A percentile compares a stretch with the other conserved stretches of the same genome.
These are phyloP conservation scores for Trichoderma sp. DNA, from an alignment of 2,329 filamentous ascomycete genomes.

Conservation along the genomic window DNA sequence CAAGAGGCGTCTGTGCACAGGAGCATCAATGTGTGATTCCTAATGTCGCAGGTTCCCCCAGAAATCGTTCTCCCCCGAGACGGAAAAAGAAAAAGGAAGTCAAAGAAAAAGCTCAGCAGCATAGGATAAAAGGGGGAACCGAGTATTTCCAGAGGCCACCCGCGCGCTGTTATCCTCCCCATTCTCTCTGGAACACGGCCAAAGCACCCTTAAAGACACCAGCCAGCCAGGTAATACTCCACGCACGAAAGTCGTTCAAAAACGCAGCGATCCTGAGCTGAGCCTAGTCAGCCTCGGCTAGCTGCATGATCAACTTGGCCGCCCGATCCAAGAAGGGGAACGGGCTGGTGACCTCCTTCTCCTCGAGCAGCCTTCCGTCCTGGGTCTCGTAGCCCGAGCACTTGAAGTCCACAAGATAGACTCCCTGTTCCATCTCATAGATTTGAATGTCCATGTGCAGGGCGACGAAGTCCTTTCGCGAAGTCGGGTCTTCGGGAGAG, in stretches of 20 bases:
- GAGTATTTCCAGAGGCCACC: not conserved
- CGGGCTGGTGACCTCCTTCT: conserved; percentile 93
- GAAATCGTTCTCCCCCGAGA: not conserved
- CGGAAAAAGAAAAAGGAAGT: not conserved
- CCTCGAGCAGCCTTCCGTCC: conserved; percentile 74
- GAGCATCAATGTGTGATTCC: not conserved
- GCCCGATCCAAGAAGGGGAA: conserved; percentile 97
- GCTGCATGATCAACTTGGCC: conserved; percentile 86
- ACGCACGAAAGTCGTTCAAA: not conserved
- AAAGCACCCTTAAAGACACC: not conserved
- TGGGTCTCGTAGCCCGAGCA: conserved; percentile 90
- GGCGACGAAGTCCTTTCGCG: conserved; percentile 69
- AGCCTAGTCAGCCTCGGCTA: conserved; percentile 73
- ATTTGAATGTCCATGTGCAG: conserved; percentile 96
- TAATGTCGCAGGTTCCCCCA: not conserved
- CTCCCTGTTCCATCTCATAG: conserved; percentile 88
- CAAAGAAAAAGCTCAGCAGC: not conserved
- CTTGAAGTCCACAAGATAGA: conserved; percentile 98
- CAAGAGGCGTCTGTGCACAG: not conserved
- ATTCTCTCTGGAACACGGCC: not conserved
- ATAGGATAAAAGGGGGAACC: not conserved
- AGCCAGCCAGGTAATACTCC: not conserved
- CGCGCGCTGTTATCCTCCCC: not conserved
- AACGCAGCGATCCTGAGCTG: not conserved
- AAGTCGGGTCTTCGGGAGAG: conserved; percentile 39